Percentiles rank a stretch among this genome's conserved stretches.
phyloP scores from a whole-genome alignment of 2,329 filamentous ascomycete genomes.

The Talaromyces islandicus region DNA sequence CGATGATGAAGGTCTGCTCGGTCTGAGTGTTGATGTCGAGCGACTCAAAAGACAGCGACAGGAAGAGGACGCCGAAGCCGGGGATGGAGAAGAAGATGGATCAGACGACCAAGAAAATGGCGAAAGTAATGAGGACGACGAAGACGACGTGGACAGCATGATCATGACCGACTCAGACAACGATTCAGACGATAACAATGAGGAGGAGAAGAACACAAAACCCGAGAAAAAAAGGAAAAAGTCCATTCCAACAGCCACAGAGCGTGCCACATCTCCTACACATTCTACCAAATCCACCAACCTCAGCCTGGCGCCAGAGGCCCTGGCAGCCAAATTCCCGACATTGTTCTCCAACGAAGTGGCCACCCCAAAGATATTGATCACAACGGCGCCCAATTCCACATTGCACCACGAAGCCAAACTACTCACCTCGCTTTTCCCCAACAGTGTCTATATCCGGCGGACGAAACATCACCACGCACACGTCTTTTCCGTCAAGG shows the following conservation, averaged over 20 bases:
- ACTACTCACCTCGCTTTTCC: conserved; percentile 74
- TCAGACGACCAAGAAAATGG: conserved; percentile 13
- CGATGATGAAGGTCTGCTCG: conserved; percentile 42
- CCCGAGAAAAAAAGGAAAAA: conserved; percentile 21
- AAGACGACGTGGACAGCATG: conserved; percentile 71
- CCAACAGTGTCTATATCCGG: conserved; percentile 73
- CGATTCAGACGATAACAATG: conserved; percentile 34
- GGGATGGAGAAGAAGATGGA: conserved; percentile 17
- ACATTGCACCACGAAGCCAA: conserved; percentile 79
- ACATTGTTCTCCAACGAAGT: conserved; percentile 50
- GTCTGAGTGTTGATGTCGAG: conserved; percentile 43
- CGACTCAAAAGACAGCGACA: conserved; percentile 43
- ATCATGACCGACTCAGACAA: conserved; percentile 45
- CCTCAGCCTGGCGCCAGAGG: conserved; percentile 55
- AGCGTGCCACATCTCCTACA: conserved; percentile 50
- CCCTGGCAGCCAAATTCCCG: conserved; percentile 56
- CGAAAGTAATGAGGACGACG: conserved; percentile 44
- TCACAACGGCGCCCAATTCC: conserved; percentile 86
- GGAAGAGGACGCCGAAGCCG: conserved; percentile 39
- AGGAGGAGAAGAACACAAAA: conserved; percentile 31
- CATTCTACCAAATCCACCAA: conserved; percentile 54
- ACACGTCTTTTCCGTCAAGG: conserved; percentile 85
- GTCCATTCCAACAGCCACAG: conserved; percentile 33
- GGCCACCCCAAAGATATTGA: conserved; percentile 69
- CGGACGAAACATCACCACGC: conserved; percentile 76